Evolutionary conservation across 78 protist species (phyloP).

Genomic region (Blattamonas nauphoetae): DNA sequence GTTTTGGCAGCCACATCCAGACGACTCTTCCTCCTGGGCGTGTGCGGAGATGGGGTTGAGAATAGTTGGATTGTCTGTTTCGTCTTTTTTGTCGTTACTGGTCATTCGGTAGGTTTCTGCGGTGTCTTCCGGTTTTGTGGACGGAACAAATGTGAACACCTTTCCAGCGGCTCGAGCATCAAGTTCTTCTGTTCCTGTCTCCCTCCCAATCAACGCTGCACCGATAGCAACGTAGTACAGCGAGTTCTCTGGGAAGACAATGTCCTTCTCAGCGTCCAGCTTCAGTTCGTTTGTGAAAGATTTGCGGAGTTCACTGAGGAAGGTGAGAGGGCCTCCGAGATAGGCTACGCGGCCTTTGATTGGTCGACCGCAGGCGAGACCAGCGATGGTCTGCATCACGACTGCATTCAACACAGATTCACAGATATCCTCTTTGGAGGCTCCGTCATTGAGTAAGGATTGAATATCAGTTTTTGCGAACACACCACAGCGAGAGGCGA

Average conservation of each 20-base stretch:
- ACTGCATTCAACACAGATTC: constrained; percentile 30
- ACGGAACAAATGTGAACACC: too few species aligned
- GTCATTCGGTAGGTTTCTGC: not conserved
- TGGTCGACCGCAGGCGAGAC: constrained; percentile 5
- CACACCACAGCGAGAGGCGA: constrained; percentile 25
- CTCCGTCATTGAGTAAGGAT: constrained; percentile 24
- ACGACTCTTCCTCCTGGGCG: not conserved
- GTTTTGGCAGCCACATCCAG: not conserved
- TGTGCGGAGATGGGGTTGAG: not conserved
- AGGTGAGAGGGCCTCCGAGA: constrained; percentile 28
- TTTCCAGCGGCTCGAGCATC: too few species aligned
- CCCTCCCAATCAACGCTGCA: constrained; percentile 8
- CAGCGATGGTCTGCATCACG: constrained; percentile 27
- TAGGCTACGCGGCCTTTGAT: constrained; percentile 11
- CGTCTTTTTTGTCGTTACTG: not conserved
- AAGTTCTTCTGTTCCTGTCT: not conserved
- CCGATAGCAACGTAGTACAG: constrained; percentile 17
- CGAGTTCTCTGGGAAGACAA: constrained; percentile 12
- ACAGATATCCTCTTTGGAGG: constrained; percentile 14
- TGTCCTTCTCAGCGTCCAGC: not conserved
- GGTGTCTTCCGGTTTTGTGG: too few species aligned
- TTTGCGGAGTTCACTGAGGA: not conserved
- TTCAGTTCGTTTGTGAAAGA: not conserved
- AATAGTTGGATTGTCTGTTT: not conserved
- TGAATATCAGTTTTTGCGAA: constrained; percentile 30